Percentiles rank a stretch among this genome's conserved stretches.
These are phyloP conservation scores for Hypoxylon lenormandii DNA, from an alignment of 495 filamentous ascomycete genomes.

Conservation along the genomic window DNA sequence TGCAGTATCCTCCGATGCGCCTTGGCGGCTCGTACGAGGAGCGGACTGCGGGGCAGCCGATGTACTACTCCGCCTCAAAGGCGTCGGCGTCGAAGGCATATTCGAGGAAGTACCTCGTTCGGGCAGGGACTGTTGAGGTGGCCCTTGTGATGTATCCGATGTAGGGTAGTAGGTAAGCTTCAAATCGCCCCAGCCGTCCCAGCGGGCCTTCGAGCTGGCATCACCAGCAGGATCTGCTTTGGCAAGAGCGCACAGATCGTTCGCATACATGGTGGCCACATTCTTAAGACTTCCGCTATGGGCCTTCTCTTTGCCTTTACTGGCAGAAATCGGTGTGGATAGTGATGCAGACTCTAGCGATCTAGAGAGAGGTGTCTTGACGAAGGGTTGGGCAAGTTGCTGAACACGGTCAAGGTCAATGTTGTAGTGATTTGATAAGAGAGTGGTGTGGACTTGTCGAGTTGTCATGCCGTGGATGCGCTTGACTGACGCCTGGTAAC, in stretches of 20 bases:
- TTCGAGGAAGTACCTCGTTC: conserved; percentile 43
- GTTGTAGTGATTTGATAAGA: conserved; percentile 89
- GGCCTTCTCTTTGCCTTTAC: conserved; percentile 80
- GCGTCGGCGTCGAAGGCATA: conserved; percentile 59
- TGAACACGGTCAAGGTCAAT: conserved; percentile 90
- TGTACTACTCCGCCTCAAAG: conserved; percentile 62
- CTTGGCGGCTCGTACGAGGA: conserved; percentile 52
- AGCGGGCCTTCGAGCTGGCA: conserved; percentile 45
- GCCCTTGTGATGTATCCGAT: conserved; percentile 37
- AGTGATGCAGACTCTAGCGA: conserved; percentile 55
- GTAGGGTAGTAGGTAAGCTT: conserved; percentile 62
- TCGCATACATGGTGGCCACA: conserved; percentile 71
- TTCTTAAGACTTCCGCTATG: conserved; percentile 51
- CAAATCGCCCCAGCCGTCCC: conserved; percentile 64
- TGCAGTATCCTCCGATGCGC: conserved; percentile 57
- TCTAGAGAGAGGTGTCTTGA: conserved; percentile 68
- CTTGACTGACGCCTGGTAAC: conserved; percentile 88
- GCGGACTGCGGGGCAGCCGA: conserved; percentile 49
- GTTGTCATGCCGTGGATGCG: conserved; percentile 67
- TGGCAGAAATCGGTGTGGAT: conserved; percentile 58
- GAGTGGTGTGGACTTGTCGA: conserved; percentile 72
- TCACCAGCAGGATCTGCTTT: conserved; percentile 59
- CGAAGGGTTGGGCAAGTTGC: conserved; percentile 83
- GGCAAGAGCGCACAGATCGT: conserved; percentile 79
- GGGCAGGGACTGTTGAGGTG: conserved; percentile 35